phyloP scores from a whole-genome alignment of 148 eudicot genomes.

The Spergularia marina region DNA sequence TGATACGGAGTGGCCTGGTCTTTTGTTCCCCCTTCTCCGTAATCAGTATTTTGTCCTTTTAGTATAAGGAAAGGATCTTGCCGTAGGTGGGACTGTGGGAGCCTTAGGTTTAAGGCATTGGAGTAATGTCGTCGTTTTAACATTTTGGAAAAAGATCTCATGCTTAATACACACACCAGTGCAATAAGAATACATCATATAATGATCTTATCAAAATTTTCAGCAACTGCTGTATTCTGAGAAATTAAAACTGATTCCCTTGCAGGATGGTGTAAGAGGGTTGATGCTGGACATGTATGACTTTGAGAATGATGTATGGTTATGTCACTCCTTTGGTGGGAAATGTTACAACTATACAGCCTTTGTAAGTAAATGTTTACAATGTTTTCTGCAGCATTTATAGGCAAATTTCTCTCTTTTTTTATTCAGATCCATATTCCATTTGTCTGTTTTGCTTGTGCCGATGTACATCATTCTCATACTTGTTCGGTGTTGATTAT shows the following conservation, averaged over 20 bases:
- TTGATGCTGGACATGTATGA: conserved; percentile 98
- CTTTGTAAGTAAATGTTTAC: conserved; percentile 62
- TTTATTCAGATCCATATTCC: not conserved
- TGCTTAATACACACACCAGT: too few relatives aligned
- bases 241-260: conserved; percentile 3
- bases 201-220: not conserved
- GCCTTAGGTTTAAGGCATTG: too few relatives aligned
- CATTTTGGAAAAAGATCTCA: not conserved
- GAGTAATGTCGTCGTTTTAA: too few relatives aligned
- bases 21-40: not conserved
- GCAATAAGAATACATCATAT: not conserved
- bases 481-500: conserved; percentile 8
- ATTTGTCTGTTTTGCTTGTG: not conserved
- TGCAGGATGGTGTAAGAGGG: conserved; percentile 93
- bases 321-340: conserved; percentile 91
- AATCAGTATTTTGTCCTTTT: not conserved
- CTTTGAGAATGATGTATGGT: conserved; percentile 81
- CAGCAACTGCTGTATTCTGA: not conserved
- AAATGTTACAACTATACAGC: conserved; percentile 84
- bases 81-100: too few relatives aligned
- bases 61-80: not conserved
- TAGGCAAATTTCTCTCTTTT: not conserved
- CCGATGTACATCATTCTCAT: not conserved
- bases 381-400: conserved; percentile 3
- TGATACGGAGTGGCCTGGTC: not conserved